Percentiles rank a stretch among this genome's conserved stretches.
These are phyloP conservation scores for Cladophialophora psammophila DNA, from an alignment of 2,329 filamentous ascomycete species.

Conservation along the genomic window DNA sequence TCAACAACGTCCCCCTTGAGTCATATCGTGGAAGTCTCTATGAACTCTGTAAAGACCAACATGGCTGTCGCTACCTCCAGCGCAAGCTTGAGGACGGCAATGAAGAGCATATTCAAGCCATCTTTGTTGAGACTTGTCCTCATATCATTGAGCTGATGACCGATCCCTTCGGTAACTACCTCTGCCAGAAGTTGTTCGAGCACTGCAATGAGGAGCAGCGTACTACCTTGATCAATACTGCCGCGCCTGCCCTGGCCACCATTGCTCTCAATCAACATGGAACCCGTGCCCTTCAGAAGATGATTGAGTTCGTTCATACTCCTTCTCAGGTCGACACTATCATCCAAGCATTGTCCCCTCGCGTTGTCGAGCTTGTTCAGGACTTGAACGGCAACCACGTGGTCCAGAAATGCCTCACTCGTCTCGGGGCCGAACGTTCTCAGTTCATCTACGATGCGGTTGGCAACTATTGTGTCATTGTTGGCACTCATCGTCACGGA, in stretches of 20 bases:
- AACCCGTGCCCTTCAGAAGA: slow-evolving; percentile 95
- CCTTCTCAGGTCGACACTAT: slow-evolving; percentile 80
- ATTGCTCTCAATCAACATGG: slow-evolving; percentile 98
- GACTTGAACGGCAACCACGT: slow-evolving; percentile 99
- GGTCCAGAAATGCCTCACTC: slow-evolving; percentile 98
- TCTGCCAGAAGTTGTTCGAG: slow-evolving; percentile 97
- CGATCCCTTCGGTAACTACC: slow-evolving; percentile 98
- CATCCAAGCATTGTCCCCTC: slow-evolving; percentile 79
- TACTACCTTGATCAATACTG: slow-evolving; percentile 89
- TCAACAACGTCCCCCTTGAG: slow-evolving; percentile 82
- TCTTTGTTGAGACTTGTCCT: slow-evolving; percentile 90
- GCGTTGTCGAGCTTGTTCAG: slow-evolving; percentile 93
- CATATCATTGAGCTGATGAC: slow-evolving; percentile 99
- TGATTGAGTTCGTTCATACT: slow-evolving; percentile 96
- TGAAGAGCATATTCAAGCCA: slow-evolving; percentile 83
- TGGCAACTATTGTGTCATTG: slow-evolving; percentile 81
- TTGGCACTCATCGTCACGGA: slow-evolving; percentile 95
- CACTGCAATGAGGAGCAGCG: slow-evolving; percentile 95
- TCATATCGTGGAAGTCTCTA: slow-evolving; percentile 84
- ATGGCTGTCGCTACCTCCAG: slow-evolving; percentile 95
- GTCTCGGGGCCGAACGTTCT: slow-evolving; percentile 80
- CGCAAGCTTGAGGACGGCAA: slow-evolving; percentile 94
- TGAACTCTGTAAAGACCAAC: slow-evolving; percentile 93
- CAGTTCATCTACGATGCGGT: slow-evolving; percentile 98
- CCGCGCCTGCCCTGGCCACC: slow-evolving; percentile 82